phyloP scores from a whole-genome alignment of 768 basidiomycete genomes.

The Boletus pseudo-olivaceus region DNA sequence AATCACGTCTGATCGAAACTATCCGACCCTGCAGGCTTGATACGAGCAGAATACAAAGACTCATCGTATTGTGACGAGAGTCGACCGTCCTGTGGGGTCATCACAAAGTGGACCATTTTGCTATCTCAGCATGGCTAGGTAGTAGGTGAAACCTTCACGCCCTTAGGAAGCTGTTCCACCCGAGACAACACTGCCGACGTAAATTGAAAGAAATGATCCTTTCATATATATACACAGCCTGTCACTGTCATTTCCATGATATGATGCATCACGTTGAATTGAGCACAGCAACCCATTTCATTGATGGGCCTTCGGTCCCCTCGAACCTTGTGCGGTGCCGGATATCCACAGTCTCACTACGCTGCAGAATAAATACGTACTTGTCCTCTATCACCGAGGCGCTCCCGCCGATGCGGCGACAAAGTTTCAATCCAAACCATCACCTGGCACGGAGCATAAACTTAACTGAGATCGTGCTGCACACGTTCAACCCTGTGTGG shows the following conservation, averaged over 20 bases:
- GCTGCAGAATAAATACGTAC: constrained; percentile 5
- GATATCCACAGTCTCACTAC: background rate
- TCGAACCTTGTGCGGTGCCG: background rate
- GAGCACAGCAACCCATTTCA: background rate
- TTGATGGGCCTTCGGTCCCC: background rate
- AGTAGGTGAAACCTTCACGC: too few species aligned
- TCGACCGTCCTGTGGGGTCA: too few species aligned
- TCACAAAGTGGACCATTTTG: too few species aligned
- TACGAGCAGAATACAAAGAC: too few species aligned
- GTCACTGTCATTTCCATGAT: background rate
- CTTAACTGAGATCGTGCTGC: background rate
- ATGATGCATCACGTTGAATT: background rate
- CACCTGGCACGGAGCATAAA: background rate
- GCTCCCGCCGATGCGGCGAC: background rate
- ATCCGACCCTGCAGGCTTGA: background rate
- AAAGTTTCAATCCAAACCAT: constrained; percentile 1
- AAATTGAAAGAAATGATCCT: background rate
- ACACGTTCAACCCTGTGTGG: constrained; percentile 5
- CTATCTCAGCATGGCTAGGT: too few species aligned
- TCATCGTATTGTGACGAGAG: background rate
- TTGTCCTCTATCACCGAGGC: background rate
- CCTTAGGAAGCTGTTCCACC: background rate
- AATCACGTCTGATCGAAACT: background rate
- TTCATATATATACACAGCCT: constrained; percentile 6
- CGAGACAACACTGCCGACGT: background rate